A percentile compares a stretch with the other conserved stretches of the same genome.
Evolutionary conservation across 2,329 filamentous ascomycete species (phyloP).

Genomic region (Hypoxylon rubiginosum): DNA sequence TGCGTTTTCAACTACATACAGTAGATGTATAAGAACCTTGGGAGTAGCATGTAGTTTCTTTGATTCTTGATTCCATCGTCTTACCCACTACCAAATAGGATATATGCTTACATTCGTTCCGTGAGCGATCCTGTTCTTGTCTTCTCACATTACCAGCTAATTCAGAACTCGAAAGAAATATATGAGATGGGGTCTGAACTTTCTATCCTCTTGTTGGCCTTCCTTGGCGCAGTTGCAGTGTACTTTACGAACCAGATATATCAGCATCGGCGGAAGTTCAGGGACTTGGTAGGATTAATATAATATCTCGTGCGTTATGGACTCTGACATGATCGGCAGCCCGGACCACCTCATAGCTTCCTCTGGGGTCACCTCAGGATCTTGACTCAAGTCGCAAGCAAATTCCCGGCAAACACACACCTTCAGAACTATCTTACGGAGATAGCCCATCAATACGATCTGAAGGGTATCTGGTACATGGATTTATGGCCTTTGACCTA

Average conservation of each 20-base stretch:
- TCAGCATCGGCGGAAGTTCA: neutral
- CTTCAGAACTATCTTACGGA: neutral
- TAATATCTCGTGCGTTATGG: neutral
- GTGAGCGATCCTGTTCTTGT: neutral
- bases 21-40: neutral
- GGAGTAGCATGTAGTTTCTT: neutral
- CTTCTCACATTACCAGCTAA: neutral
- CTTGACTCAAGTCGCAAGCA: neutral
- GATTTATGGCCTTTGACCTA: neutral
- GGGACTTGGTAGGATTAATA: neutral
- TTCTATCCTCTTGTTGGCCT: neutral
- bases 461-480: neutral
- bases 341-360: slow-evolving; percentile 1
- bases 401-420: slow-evolving; percentile 1
- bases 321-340: neutral
- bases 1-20: neutral
- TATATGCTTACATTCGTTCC: neutral
- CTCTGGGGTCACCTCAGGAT: slow-evolving; percentile 3
- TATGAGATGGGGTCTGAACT: neutral
- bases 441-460: slow-evolving; percentile 1
- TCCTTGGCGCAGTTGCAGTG: neutral
- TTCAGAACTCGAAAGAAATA: neutral
- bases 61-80: neutral
- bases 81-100: neutral
- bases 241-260: neutral